Base-by-base conservation (phyloP, 192 early-diverging fungal genomes). In the Linnemannia schmuckeri region DNA sequence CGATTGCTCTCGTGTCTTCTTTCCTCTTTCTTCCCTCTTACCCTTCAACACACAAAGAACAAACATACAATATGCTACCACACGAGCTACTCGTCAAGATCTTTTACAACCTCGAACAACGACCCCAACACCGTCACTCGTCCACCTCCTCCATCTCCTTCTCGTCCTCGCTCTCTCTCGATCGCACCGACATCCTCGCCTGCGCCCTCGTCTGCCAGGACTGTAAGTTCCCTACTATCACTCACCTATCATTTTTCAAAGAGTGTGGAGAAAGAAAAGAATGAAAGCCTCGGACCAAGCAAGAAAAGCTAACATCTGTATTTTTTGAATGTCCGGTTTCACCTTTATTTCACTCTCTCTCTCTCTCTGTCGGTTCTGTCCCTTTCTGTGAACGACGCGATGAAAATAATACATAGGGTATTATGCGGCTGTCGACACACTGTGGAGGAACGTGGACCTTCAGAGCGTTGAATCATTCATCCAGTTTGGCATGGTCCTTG, bases 81-180 rank as follows among this genome's bases (percentile, higher is more conserved):
- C 84, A 87, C 52, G 84, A 87, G 63, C 74, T 87, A 1, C 76
- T 87, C 1, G 84, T 87, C 46, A 81, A 81, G 44, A 80, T 87
- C 30, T 87, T 87, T 74, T 80, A 81, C 55, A 81, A 77, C 35
- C 76, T 81, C 22, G 84, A 81, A 46, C 35, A 80, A 33, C 70
- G 79, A 61, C 84, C 84, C 5, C 84, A 81, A 6, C 79, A 87
- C 78, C 83, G 82, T 17, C 77, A 85, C 44, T 71, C 78, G 22
- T 77, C 78, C 40, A 76, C 75, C 8, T 81, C 79, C 0, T 87
- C 79, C 24, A 77, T 77, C 75, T 87, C 79, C 5, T 74, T 81
- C 49, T 87, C 84, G 0, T 78, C 75, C 24, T 81, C 75, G 3
- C 57, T 87, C 22, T 74, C 78, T 4, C 27, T 80, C 54, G 74